Evolutionary conservation across 2,329 filamentous ascomycete genomes (phyloP).

Genomic region (Botrytis sinoallii): DNA sequence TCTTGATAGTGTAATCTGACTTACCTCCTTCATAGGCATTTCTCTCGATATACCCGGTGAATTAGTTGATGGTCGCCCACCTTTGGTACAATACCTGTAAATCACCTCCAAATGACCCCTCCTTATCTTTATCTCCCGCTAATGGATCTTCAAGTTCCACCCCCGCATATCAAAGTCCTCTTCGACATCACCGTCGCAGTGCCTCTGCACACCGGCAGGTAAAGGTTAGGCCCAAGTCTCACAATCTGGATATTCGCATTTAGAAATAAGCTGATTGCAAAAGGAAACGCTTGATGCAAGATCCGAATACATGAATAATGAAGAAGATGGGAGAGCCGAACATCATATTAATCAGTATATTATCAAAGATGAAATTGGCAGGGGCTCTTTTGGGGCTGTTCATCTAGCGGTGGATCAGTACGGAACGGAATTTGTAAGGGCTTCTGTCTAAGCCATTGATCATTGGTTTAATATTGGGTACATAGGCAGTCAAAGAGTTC

Average conservation of each 20-base stretch:
- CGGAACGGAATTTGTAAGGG: constrained; percentile 83
- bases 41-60: constrained; percentile 45
- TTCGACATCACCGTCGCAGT: constrained; percentile 61
- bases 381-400: constrained; percentile 91
- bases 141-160: constrained; percentile 45
- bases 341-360: constrained; percentile 93
- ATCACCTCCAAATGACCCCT: constrained; percentile 14
- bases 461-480: constrained; percentile 23
- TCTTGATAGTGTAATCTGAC: neutral
- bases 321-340: constrained; percentile 74
- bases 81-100: constrained; percentile 37
- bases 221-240: constrained; percentile 41
- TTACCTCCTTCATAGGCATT: constrained; percentile 26
- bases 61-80: constrained; percentile 41
- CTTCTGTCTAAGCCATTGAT: neutral
- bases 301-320: constrained; percentile 81
- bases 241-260: neutral
- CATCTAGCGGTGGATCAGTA: constrained; percentile 88
- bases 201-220: constrained; percentile 59
- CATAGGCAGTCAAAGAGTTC: constrained; percentile 92
- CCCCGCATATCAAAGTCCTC: constrained; percentile 50
- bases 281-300: constrained; percentile 86
- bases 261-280: constrained; percentile 4
- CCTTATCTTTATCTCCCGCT: constrained; percentile 17
- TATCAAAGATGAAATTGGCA: constrained; percentile 93